Base-by-base conservation (phyloP, 495 filamentous ascomycete species). In the Xylaria palmicola region DNA sequence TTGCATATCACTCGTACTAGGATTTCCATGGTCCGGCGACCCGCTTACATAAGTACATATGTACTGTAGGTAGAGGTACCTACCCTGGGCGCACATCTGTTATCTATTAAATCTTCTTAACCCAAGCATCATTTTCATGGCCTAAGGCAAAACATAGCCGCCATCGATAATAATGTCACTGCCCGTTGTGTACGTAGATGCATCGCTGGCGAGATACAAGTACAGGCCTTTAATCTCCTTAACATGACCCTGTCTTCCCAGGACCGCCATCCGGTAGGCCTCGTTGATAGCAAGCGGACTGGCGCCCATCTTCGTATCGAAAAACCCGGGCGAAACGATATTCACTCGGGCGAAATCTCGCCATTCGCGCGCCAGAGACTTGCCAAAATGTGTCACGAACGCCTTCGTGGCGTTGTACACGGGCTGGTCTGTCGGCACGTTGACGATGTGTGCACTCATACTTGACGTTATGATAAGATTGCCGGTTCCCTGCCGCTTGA, bases 291-390 rank as follows among this genome's bases (percentile, higher is more conserved):
- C 64, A 24, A 30, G 30, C 6, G 65, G 65, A 15, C 54, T 55
- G 26, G 72, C 74, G 32, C 72, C 74, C 70, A 75, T 71, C 37
- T 65, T 69, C 4, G 63, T 65, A 32, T 65, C 52, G 43, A 65
- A 62, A 37, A 62, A 65, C 4, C 63, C 63, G 4, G 63, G 63
- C 4, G 63, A 65, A 4, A 65, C 85, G 68, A 75, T 78, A 75
- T 90, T 90, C 30, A 87, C 86, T 44, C 87, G 79, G 4, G 87
- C 87, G 71, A 90, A 89, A 61, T 86, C 84, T 27, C 85, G 73
- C 87, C 87, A 90, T 68, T 89, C 87, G 64, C 87, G 86, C 30
- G 87, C 87, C 49, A 90, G 71, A 36, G 83, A 87, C 36, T 68
- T 65, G 19, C 69, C 72, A 48, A 74, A 69, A 55, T 74, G 63